These are phyloP conservation scores for Cronartium quercuum DNA, from an alignment of 1,284 basidiomycete genomes.

Conservation along the genomic window DNA sequence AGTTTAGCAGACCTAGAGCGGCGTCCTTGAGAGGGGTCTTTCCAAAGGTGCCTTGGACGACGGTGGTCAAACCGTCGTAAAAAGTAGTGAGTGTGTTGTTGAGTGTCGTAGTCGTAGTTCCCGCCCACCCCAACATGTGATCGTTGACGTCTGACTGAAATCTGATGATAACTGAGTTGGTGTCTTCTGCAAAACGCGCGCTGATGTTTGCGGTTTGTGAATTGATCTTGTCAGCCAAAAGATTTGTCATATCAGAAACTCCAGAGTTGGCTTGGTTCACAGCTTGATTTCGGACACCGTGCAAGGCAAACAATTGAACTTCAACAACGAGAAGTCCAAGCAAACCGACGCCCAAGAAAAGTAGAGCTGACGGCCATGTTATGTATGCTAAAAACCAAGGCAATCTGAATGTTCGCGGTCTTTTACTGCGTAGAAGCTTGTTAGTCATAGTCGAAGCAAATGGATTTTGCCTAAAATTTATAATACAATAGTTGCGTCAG, in stretches of 20 bases:
- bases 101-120: conserved; percentile 22
- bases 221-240: conserved; percentile 30
- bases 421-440: neutral
- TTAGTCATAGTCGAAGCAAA: conserved; percentile 5
- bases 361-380: conserved; percentile 18
- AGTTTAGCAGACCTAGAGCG: conserved; percentile 17
- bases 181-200: conserved; percentile 22
- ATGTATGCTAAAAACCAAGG: conserved; percentile 34
- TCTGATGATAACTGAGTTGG: conserved; percentile 26
- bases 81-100: conserved; percentile 33
- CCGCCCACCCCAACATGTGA: conserved; percentile 35
- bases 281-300: conserved; percentile 9
- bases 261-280: conserved; percentile 24
- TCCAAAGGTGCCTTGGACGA: conserved; percentile 19
- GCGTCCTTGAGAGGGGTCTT: conserved; percentile 20
- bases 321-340: conserved; percentile 12
- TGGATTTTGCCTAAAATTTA: conserved; percentile 17
- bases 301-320: conserved; percentile 18
- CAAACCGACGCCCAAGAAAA: conserved; percentile 26
- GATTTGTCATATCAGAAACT: conserved; percentile 8
- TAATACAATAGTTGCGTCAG: neutral
- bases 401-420: neutral
- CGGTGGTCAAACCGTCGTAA: conserved; percentile 33
- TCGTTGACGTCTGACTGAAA: conserved; percentile 33
- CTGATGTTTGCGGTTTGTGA: conserved; percentile 17